Percentiles rank a stretch among this genome's conserved stretches.
Evolutionary conservation across 179 eudicot species (phyloP).

Genomic region (Patellifolia procumbens): DNA sequence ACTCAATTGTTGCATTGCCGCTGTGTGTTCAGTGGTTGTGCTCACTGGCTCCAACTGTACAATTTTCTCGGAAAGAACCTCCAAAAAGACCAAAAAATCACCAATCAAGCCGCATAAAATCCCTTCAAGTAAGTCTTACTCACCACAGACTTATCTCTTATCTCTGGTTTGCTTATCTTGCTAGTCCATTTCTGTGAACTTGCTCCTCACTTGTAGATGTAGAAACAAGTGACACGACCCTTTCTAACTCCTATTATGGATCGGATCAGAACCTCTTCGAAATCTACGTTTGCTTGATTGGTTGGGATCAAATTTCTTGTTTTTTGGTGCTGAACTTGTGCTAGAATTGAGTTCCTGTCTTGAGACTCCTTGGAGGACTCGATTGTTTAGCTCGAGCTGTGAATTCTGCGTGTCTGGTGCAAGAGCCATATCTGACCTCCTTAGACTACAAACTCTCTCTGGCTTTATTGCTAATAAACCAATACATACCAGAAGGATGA

Average conservation of each 20-base stretch:
- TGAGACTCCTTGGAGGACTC: constrained; percentile 40
- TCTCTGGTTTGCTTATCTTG: constrained; percentile 22
- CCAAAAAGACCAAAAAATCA: constrained; percentile 28
- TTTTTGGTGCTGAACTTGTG: constrained; percentile 44
- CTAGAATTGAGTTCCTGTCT: constrained; percentile 37
- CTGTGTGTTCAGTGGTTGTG: constrained; percentile 25
- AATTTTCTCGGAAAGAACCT: constrained; percentile 32
- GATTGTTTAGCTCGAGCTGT: constrained; percentile 28
- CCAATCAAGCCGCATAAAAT: constrained; percentile 31
- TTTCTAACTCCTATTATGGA: constrained; percentile 60
- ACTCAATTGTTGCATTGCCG: constrained; percentile 23
- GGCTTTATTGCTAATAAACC: constrained; percentile 52
- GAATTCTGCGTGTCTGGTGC: constrained; percentile 28
- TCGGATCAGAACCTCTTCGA: constrained; percentile 76
- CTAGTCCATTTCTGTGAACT: constrained; percentile 19
- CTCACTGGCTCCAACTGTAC: constrained; percentile 37
- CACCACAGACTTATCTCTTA: constrained; percentile 18
- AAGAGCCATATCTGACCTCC: constrained; percentile 51
- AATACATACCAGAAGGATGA: constrained; percentile 57
- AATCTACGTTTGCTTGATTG: constrained; percentile 64
- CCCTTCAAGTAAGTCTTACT: constrained; percentile 21
- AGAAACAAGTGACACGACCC: constrained; percentile 28
- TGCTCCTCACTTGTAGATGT: constrained; percentile 22
- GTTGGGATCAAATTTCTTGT: constrained; percentile 55
- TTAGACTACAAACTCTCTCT: constrained; percentile 46